Evolutionary conservation across 192 early-diverging fungal species (phyloP).

Genomic region (Borealophlyctis nickersoniae): DNA sequence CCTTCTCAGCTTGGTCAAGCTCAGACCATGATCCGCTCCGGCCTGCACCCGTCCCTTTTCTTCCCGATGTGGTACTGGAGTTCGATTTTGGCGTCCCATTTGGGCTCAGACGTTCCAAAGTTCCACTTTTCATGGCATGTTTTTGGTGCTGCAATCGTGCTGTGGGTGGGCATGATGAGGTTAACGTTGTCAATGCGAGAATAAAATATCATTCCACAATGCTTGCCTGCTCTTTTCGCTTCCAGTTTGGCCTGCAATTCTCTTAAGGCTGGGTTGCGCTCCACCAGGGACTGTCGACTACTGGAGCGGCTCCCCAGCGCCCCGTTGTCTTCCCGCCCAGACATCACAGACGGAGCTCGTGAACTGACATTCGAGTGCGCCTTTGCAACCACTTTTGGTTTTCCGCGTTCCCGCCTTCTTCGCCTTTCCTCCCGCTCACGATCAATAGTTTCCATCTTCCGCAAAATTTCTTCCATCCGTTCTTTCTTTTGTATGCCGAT

Average conservation of each 20-base stretch:
- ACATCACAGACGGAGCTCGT: background rate
- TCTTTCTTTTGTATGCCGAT: conserved; percentile 31
- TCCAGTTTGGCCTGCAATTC: conserved; percentile 1
- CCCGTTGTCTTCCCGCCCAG: too few species aligned
- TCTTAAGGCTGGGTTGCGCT: background rate
- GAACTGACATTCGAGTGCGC: background rate
- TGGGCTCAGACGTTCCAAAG: background rate
- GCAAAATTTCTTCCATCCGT: conserved; percentile 23
- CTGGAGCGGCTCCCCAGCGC: too few species aligned
- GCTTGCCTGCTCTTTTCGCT: background rate
- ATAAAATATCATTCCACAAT: background rate
- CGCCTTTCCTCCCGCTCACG: conserved; percentile 33
- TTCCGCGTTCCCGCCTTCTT: conserved; percentile 7
- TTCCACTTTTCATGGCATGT: too few species aligned
- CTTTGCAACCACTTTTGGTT: too few species aligned
- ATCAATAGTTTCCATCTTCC: conserved; percentile 43
- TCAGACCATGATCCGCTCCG: background rate
- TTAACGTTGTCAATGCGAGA: background rate
- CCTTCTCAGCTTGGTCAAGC: background rate
- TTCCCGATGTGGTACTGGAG: background rate
- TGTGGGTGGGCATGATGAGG: background rate
- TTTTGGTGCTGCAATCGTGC: background rate
- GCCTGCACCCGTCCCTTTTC: background rate
- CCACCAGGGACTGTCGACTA: too few species aligned
- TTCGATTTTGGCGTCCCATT: background rate